Base-by-base conservation (phyloP, 805 yeast genomes). In the Deakozyma indianensis region DNA sequence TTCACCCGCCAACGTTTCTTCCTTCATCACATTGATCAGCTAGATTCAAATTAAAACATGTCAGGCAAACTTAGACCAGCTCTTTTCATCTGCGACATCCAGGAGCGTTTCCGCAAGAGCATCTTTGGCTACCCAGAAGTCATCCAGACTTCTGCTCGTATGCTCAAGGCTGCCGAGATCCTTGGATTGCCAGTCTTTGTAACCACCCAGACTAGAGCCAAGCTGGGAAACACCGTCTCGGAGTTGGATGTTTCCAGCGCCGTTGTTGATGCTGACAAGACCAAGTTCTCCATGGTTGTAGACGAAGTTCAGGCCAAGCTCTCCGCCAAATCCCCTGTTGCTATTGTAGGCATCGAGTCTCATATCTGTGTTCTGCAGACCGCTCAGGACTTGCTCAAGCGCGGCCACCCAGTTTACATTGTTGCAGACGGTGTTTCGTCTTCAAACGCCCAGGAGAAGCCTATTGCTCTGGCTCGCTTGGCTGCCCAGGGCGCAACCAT, bases 351-450 rank as follows among this genome's bases (percentile, higher is more conserved):
- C 15, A 48, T 52, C 41, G 55, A 52, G 42, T 35, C 48, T 23
- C 55, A 52, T 42, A 48, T 52, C 18, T 52, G 55, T 38, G 53
- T 51, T 20, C 35, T 50, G 18, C 55, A 52, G 42, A 52, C 55
- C 1, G 43, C 49, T n/a, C 45, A 49, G 16, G 55, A 52, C 42
- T 43, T 52, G 35, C 45, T 51, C 22, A 43, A 41, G 41, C 24
- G 48, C 3, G 50, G 51, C 21, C 47, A 50, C 23, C 50, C 45
- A 15, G 55, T 52, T 11, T 52, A 52, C 43, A 35, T 52, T 4
- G 35, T 53, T 18, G 49, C 51, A 4, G 55, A 52, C 28, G 55
- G 53, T 3, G 48, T 52, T 32, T 42, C 50, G 25, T 45, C 50
- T 27, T 42, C 46, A 29, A 49, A 52, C 42, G 46, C 41, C 27